Percentiles rank a stretch among this genome's conserved stretches.
Evolutionary conservation across 495 filamentous ascomycete species (phyloP).

Genomic region (Acidomyces sp.): DNA sequence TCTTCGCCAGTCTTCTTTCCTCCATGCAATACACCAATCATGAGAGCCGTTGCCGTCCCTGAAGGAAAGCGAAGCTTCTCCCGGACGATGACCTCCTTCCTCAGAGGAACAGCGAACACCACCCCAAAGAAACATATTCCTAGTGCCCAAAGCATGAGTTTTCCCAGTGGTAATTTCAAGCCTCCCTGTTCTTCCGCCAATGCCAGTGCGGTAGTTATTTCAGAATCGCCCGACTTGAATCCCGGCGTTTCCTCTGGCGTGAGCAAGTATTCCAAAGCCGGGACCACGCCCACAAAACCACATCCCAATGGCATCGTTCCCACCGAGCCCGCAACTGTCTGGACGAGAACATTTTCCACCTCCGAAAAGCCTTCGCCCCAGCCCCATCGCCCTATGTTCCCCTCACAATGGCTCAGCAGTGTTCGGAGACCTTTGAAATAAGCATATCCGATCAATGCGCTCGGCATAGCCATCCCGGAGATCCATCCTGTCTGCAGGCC

Average conservation of each 20-base stretch:
- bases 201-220: slow-evolving; percentile 12
- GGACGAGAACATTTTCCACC: slow-evolving; percentile 94
- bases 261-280: slow-evolving; percentile 78
- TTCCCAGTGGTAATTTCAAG: slow-evolving; percentile 54
- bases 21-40: slow-evolving; percentile 81
- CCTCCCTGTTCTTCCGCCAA: slow-evolving; percentile 12
- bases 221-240: slow-evolving; percentile 4
- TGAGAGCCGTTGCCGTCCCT: slow-evolving; percentile 85
- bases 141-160: slow-evolving; percentile 75
- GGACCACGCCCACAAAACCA: slow-evolving; percentile 87
- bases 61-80: slow-evolving; percentile 90
- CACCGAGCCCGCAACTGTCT: slow-evolving; percentile 88
- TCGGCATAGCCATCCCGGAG: slow-evolving; percentile 78
- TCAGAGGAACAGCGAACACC: slow-evolving; percentile 79
- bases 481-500: slow-evolving; percentile 95
- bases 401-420: slow-evolving; percentile 49
- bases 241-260: slow-evolving; percentile 57
- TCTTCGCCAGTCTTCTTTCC: slow-evolving; percentile 29
- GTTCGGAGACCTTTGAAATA: slow-evolving; percentile 56
- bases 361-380: slow-evolving; percentile 15
- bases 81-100: slow-evolving; percentile 78
- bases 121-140: slow-evolving; percentile 93
- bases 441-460: slow-evolving; percentile 88
- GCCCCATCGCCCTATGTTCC: background rate
- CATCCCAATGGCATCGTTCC: slow-evolving; percentile 96